Base-by-base conservation (phyloP, 73 alveolate genomes). In the Durusdinium trenchii region DNA sequence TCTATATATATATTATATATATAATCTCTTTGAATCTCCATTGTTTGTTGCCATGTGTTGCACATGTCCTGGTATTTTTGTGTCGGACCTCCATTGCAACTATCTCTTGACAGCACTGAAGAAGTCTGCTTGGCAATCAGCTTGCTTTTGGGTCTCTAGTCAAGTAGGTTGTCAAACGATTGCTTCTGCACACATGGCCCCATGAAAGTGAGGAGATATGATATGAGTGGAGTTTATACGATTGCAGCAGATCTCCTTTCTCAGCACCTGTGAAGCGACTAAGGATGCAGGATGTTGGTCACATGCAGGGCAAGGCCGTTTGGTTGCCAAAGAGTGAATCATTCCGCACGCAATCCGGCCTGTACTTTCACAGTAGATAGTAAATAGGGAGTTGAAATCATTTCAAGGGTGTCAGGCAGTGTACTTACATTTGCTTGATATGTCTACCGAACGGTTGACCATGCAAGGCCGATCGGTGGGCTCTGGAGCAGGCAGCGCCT, bases 261-360 rank as follows among this genome's bases (percentile, higher is more conserved):
- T n/a, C n/a, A n/a, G n/a, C n/a, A n/a, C n/a, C n/a, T n/a, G 76
- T 14, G 0, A 35, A 2, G 87, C 36, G 67, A 0, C 60, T 52
- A 45, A 91, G 98, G 98, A 30, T 69, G 98, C 98, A 91, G 60
- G 57, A 91, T 5, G 61, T 57, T 43, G 98, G 98, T 60, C 98
- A 91, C 98, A 91, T 91, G 98, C 98, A 91, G 89, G 98, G 98
- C 79, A 91, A 91, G 98, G 98, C 96, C 40, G 54, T n/a, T n/a
- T n/a, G n/a, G n/a, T n/a, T n/a, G n/a, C n/a, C n/a, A n/a, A n/a
- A n/a, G n/a, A n/a, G n/a, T n/a, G n/a, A n/a, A n/a, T n/a, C n/a
- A n/a, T n/a, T n/a, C n/a, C n/a, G n/a, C n/a, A n/a, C n/a, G n/a
- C n/a, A n/a, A n/a, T n/a, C n/a, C n/a, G n/a, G n/a, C n/a, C n/a